Conservation (phyloP, 2,329 filamentous ascomycete genomes). For the Cytospora chrysosperma region DNA sequence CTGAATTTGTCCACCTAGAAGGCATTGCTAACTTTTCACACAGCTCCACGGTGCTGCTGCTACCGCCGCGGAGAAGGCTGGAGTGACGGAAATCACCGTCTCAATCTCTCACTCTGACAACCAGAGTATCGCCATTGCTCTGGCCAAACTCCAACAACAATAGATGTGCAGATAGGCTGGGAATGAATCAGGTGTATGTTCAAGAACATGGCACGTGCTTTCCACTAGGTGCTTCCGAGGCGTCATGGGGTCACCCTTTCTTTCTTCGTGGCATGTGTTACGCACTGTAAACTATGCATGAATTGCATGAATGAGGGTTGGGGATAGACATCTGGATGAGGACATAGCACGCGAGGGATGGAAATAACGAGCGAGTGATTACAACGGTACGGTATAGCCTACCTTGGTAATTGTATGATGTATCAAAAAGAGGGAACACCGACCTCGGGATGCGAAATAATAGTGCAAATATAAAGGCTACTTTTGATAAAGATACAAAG, state of each 20-base stretch:
- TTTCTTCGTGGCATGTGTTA: not conserved
- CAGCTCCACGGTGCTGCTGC: constrained; percentile 87
- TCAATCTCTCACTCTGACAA: constrained; percentile 95
- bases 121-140: constrained; percentile 92
- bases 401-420: not conserved
- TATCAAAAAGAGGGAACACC: not conserved
- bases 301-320: not conserved
- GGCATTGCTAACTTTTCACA: constrained; percentile 39
- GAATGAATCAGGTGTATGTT: not conserved
- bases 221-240: not conserved
- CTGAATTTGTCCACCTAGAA: not conserved
- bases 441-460: not conserved
- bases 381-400: not conserved
- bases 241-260: not conserved
- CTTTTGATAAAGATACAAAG: not conserved
- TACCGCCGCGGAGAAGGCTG: constrained; percentile 77
- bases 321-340: not conserved
- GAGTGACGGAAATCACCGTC: constrained; percentile 84
- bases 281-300: not conserved
- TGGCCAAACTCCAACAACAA: constrained; percentile 66
- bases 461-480: not conserved
- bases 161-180: not conserved
- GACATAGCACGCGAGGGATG: not conserved
- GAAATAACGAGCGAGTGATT: not conserved
- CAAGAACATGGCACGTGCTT: not conserved